Evolutionary conservation across 23 red algal genomes (phyloP).

Genomic region (Gracilariopsis chorda): DNA sequence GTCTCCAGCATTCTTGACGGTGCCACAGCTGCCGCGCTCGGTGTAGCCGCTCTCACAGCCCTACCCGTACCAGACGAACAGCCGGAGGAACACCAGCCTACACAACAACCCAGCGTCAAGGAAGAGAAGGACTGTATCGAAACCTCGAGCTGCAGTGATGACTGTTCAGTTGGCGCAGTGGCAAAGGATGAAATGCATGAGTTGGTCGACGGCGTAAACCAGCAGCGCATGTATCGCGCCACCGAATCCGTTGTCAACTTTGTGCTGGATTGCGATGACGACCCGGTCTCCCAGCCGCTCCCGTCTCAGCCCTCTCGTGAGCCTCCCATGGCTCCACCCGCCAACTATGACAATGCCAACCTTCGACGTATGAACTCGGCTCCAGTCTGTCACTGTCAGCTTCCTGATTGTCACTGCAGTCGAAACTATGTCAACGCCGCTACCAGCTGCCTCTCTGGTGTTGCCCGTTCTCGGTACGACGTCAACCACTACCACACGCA

Average conservation of each 20-base stretch:
- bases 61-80: background rate
- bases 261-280: conserved; percentile 30
- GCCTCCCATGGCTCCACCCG: background rate
- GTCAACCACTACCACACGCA: background rate
- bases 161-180: conserved; percentile 20
- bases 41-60: conserved; percentile 1
- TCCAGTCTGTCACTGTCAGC: background rate
- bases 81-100: background rate
- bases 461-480: background rate
- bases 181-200: background rate
- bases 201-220: background rate
- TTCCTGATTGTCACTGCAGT: background rate
- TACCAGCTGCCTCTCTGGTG: background rate
- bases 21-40: conserved; percentile 5
- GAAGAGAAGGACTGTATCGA: conserved; percentile 23
- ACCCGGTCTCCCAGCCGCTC: background rate
- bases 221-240: conserved; percentile 13
- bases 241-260: conserved; percentile 55
- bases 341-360: background rate
- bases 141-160: conserved; percentile 38
- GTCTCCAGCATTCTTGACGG: background rate
- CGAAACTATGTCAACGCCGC: background rate
- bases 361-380: background rate
- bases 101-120: background rate
- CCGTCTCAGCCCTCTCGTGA: background rate